Base-by-base conservation (phyloP, 2,329 filamentous ascomycete genomes). In the Rutstroemia sp. region DNA sequence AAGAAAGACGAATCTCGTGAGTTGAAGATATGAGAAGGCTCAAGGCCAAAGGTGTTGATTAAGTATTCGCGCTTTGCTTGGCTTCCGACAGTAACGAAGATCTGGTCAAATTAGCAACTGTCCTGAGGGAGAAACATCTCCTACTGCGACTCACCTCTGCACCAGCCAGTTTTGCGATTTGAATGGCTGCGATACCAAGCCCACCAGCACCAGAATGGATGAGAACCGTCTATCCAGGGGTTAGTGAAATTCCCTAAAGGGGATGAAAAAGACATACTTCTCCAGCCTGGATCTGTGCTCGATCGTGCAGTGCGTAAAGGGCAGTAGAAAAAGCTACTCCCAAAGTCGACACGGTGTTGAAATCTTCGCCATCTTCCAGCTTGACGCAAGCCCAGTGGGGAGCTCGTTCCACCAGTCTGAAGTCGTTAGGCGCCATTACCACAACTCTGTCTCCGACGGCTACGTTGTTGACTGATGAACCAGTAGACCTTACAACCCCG, bases 251-350 rank as follows among this genome's bases (percentile, higher is more conserved):
- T 50, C 23, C 23, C 23, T 23, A 23, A 23, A 23, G 23, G 23
- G 23, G 23, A 23, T 5, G 23, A 23, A 23, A 23, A 23, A 23
- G 23, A 23, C 23, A 23, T 50, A 50, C 48, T 19, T 61, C 48
- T 3, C 64, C 67, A 4, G 45, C 16, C 6, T 56, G 47, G 0
- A 73, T 23, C 2, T 61, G 41, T 0, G 68, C 71, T 2, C 67
- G 53, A 37, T 71, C 55, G 7, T 62, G 23, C 1, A 74, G 57
- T 0, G 65, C 69, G 51, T 71, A 69, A 23, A 23, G 2, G 23
- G 23, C 23, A 23, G 23, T 23, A 23, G 23, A 23, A 23, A 23
- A 23, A 23, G 23, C 23, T 4, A 23, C 23, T 1, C 23, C 23
- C 23, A 23, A 23, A 2, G 23, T 23, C 1, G 23, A 23, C 4